These are phyloP conservation scores for Leccinum olivaceopallidum DNA, from an alignment of 768 basidiomycete genomes.

Conservation along the genomic window DNA sequence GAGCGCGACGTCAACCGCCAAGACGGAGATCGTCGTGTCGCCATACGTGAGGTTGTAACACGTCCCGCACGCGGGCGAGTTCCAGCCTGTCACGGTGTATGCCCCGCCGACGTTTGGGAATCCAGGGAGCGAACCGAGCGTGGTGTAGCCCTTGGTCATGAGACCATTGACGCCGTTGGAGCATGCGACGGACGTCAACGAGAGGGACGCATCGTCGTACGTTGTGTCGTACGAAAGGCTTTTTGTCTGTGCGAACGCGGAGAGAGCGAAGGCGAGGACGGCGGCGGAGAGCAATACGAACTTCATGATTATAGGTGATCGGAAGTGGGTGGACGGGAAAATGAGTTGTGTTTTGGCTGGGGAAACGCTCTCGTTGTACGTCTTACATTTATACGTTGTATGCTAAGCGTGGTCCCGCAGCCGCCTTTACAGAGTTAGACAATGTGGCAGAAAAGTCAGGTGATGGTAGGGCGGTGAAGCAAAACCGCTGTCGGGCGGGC, in stretches of 20 bases:
- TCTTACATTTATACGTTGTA: constrained; percentile 18
- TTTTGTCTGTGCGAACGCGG: constrained; percentile 16
- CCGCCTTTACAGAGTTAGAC: not conserved
- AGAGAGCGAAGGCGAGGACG: constrained; percentile 16
- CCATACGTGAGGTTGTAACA: constrained; percentile 34
- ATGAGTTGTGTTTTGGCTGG: not conserved
- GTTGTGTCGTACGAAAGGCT: constrained; percentile 32
- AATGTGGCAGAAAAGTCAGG: constrained; percentile 3
- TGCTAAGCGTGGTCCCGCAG: not conserved
- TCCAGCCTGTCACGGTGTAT: constrained; percentile 31
- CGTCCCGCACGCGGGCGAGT: constrained; percentile 21
- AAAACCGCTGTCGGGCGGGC: not conserved
- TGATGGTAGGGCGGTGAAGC: constrained; percentile 4
- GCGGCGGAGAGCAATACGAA: constrained; percentile 14
- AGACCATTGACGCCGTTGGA: constrained; percentile 36
- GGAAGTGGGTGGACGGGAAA: not conserved
- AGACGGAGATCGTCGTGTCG: constrained; percentile 16
- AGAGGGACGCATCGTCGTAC: constrained; percentile 28
- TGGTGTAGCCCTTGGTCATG: constrained; percentile 31
- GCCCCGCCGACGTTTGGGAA: constrained; percentile 37
- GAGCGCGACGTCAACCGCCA: constrained; percentile 31
- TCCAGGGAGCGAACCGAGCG: constrained; percentile 32
- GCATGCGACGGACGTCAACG: constrained; percentile 30
- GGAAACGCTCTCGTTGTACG: not conserved
- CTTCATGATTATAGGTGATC: constrained; percentile 24